These are phyloP conservation scores for Daldinia grandis DNA, from an alignment of 495 filamentous ascomycete species.

Conservation along the genomic window DNA sequence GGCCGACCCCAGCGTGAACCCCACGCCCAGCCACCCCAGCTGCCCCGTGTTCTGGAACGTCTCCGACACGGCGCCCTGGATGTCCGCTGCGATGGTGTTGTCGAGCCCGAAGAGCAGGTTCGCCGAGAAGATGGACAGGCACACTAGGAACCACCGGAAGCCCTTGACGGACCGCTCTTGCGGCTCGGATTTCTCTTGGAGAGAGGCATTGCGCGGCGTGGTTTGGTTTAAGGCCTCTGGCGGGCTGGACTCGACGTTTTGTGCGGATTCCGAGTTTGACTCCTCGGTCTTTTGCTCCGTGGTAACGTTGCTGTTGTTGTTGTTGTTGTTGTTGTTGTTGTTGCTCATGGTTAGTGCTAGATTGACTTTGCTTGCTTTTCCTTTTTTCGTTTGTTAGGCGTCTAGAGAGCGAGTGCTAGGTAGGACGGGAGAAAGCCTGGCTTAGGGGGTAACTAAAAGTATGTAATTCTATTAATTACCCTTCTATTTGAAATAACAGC, in stretches of 20 bases:
- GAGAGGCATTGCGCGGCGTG: slow-evolving; percentile 21
- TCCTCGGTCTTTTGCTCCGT: slow-evolving; percentile 4
- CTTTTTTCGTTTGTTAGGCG: too few relatives aligned
- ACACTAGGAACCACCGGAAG: slow-evolving; percentile 51
- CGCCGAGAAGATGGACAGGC: slow-evolving; percentile 56
- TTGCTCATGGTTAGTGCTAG: not conserved
- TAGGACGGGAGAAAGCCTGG: not conserved
- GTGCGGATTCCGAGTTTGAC: slow-evolving; percentile 7
- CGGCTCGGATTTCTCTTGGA: slow-evolving; percentile 1
- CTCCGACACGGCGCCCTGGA: slow-evolving; percentile 60
- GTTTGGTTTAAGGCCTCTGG: slow-evolving; percentile 38
- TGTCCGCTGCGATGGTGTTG: slow-evolving; percentile 68
- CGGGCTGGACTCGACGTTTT: slow-evolving; percentile 50
- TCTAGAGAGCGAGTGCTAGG: too few relatives aligned
- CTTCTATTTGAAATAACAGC: not conserved
- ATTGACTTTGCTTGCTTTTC: not conserved
- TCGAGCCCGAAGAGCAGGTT: slow-evolving; percentile 66
- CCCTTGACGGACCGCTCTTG: slow-evolving; percentile 27
- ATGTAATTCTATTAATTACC: too few relatives aligned
- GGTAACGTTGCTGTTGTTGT: not conserved
- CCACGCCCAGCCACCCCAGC: slow-evolving; percentile 64
- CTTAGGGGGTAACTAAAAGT: too few relatives aligned
- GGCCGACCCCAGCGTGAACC: slow-evolving; percentile 59
- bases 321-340: not conserved
- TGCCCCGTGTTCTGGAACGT: slow-evolving; percentile 57